These are phyloP conservation scores for Acanthamoeba healyi DNA, from an alignment of 208 protist genomes.

Conservation along the genomic window DNA sequence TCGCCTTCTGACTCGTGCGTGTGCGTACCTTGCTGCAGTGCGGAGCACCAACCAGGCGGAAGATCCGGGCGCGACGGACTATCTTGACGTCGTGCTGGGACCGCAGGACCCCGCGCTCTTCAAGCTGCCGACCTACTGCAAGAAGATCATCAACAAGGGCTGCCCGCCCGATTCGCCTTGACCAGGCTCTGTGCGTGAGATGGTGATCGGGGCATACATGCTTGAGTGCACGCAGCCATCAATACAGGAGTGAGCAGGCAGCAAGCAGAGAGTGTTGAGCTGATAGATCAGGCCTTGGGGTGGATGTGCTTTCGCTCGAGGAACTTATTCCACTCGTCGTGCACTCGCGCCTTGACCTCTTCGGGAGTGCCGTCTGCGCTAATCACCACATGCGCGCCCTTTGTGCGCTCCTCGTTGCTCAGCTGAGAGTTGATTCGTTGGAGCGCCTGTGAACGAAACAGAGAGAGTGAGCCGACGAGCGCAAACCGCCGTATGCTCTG, in stretches of 20 bases:
- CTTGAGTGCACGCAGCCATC: not conserved
- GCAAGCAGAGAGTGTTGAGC: not conserved
- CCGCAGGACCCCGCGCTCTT: slow-evolving; percentile 75
- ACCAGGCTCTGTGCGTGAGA: not conserved
- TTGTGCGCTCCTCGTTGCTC: slow-evolving; percentile 46
- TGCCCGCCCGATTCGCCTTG: slow-evolving; percentile 16
- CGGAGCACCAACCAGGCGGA: slow-evolving; percentile 72
- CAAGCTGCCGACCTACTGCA: slow-evolving; percentile 62
- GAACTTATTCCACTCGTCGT: slow-evolving; percentile 10
- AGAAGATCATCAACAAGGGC: slow-evolving; percentile 23
- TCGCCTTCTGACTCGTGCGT: not conserved
- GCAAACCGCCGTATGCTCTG: no score
- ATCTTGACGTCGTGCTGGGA: slow-evolving; percentile 70
- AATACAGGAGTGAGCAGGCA: not conserved
- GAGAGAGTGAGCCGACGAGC: no score
- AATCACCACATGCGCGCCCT: not conserved
- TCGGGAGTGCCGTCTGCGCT: not conserved
- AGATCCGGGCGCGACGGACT: slow-evolving; percentile 75
- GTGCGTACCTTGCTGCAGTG: not conserved
- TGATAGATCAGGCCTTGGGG: not conserved
- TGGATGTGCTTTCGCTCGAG: not conserved
- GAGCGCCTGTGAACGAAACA: not conserved
- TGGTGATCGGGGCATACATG: no score
- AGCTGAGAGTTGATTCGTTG: slow-evolving; percentile 27
- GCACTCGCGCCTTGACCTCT: not conserved